Evolutionary conservation across 1,139 yeast genomes (phyloP).

Genomic region (Blastobotrys raffinosifermentans): DNA sequence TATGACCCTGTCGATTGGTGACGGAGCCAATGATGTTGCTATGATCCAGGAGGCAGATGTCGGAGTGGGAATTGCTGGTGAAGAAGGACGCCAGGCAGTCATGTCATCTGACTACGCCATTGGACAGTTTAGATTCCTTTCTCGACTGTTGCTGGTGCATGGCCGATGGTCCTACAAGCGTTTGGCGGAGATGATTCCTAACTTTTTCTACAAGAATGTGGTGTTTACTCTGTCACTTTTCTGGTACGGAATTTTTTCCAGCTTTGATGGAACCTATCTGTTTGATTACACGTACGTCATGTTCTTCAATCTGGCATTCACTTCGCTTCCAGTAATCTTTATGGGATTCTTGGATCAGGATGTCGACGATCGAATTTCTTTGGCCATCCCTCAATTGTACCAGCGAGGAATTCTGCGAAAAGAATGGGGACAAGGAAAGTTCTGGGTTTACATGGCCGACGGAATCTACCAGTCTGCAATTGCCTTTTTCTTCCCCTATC

Average conservation of each 20-base stretch:
- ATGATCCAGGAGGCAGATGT: slow-evolving; percentile 98
- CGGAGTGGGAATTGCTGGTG: slow-evolving; percentile 98
- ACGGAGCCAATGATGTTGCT: slow-evolving; percentile 97
- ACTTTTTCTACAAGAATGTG: slow-evolving; percentile 87
- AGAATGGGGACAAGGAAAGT: slow-evolving; percentile 77
- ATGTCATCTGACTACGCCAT: slow-evolving; percentile 97
- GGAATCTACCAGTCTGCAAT: slow-evolving; percentile 85
- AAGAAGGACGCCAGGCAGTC: slow-evolving; percentile 96
- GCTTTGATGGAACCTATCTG: slow-evolving; percentile 87
- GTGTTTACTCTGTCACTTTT: slow-evolving; percentile 82
- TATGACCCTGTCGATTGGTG: slow-evolving; percentile 92
- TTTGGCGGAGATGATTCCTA: slow-evolving; percentile 89
- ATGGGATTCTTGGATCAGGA: slow-evolving; percentile 93
- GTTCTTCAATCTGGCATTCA: slow-evolving; percentile 91
- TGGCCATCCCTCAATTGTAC: slow-evolving; percentile 87
- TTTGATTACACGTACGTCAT: slow-evolving; percentile 89
- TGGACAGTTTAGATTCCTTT: slow-evolving; percentile 85
- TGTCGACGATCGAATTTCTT: slow-evolving; percentile 71
- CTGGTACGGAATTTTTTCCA: slow-evolving; percentile 84
- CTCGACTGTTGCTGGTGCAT: slow-evolving; percentile 75
- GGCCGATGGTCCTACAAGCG: slow-evolving; percentile 96
- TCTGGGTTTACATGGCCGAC: slow-evolving; percentile 79
- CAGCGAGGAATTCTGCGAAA: slow-evolving; percentile 73
- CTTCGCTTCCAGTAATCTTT: slow-evolving; percentile 88
- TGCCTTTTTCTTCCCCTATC: slow-evolving; percentile 82